Conservation (phyloP, 139 green algal genomes). For the Coelastrella sp. region DNA sequence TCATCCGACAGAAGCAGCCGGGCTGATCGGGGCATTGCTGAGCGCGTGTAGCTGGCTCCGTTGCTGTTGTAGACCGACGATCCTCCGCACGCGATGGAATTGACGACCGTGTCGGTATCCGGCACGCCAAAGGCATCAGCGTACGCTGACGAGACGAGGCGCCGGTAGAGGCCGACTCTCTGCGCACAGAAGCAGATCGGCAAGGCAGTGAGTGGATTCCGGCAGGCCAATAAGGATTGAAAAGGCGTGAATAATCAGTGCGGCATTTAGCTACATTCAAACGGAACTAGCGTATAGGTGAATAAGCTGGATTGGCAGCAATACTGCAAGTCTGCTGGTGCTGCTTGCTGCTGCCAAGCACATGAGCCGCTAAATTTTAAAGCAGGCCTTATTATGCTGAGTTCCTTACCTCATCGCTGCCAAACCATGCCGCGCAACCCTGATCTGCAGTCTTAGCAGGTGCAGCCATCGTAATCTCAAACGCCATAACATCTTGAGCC, state of each 20-base stretch:
- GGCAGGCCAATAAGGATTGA: not conserved
- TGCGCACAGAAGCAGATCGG: not conserved
- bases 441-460: not conserved
- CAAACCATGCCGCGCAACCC: slow-evolving; percentile 17
- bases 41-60: not conserved
- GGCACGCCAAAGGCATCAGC: not conserved
- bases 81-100: not conserved
- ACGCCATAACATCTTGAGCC: not conserved
- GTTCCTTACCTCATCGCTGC: not conserved
- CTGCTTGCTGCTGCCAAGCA: too few relatives aligned
- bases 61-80: not conserved
- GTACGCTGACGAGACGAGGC: not conserved
- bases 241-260: too few relatives aligned
- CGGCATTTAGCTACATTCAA: too few relatives aligned
- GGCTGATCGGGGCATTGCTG: not conserved
- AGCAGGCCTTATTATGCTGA: not conserved
- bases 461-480: slow-evolving; percentile 9
- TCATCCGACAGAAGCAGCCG: not conserved
- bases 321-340: too few relatives aligned
- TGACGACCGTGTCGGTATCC: not conserved
- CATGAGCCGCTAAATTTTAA: not conserved
- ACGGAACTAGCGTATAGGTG: too few relatives aligned
- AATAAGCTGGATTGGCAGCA: too few relatives aligned
- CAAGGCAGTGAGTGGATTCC: not conserved
- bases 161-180: not conserved